Evolutionary conservation across 2,329 filamentous ascomycete species (phyloP).

Genomic region (Akanthomyces dipterigenus): DNA sequence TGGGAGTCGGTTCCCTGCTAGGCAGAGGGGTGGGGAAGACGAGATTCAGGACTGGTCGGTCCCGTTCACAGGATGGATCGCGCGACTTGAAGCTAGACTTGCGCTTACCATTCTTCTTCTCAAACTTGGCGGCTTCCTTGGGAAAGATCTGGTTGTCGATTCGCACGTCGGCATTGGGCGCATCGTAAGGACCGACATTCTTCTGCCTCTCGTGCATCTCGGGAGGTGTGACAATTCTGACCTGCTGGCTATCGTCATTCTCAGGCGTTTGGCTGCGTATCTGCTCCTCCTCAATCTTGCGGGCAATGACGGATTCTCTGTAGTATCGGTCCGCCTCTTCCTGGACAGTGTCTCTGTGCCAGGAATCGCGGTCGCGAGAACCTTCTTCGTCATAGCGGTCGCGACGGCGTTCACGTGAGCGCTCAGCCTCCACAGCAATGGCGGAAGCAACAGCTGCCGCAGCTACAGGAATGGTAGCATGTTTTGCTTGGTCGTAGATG

Average conservation of each 20-base stretch:
- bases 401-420: constrained; percentile 26
- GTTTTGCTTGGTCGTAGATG: constrained; percentile 39
- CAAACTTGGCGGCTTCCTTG: constrained; percentile 36
- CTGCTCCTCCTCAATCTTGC: constrained; percentile 47
- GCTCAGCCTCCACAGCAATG: constrained; percentile 35
- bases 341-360: constrained; percentile 39
- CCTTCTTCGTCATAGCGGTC: constrained; percentile 27
- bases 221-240: constrained; percentile 49
- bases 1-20: constrained; percentile 20
- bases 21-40: constrained; percentile 52
- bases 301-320: constrained; percentile 46
- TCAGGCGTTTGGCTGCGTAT: constrained; percentile 46
- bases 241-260: constrained; percentile 26
- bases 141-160: constrained; percentile 55
- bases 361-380: constrained; percentile 26
- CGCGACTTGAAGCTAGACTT: constrained; percentile 34
- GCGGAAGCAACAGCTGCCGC: constrained; percentile 42
- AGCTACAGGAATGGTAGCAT: constrained; percentile 42
- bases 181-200: constrained; percentile 46
- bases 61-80: constrained; percentile 48
- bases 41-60: constrained; percentile 53
- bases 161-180: constrained; percentile 56
- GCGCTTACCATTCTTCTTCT: constrained; percentile 20
- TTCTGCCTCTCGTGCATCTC: constrained; percentile 25
- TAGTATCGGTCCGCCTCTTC: constrained; percentile 53